Percentiles rank a stretch among this genome's conserved stretches.
Evolutionary conservation across 495 filamentous ascomycete species (phyloP).

Genomic region (Parmelia sp.): DNA sequence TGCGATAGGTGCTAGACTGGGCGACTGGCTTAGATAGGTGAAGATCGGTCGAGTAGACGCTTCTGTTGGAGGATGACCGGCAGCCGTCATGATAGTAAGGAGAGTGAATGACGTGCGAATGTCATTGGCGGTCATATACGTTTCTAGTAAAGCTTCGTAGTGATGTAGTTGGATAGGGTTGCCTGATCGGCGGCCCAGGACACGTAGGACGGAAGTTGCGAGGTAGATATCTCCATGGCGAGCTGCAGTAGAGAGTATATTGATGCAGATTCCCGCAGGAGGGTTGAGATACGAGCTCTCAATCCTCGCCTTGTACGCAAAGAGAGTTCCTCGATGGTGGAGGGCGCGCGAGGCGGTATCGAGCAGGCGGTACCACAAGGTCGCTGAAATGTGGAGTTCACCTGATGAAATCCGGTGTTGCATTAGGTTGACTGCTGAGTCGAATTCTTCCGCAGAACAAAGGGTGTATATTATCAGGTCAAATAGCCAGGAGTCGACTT

Average conservation of each 20-base stretch:
- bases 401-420: conserved; percentile 43
- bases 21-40: conserved; percentile 34
- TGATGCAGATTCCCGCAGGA: conserved; percentile 53
- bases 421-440: conserved; percentile 65
- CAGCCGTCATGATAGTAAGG: conserved; percentile 48
- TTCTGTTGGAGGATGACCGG: conserved; percentile 45
- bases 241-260: conserved; percentile 64
- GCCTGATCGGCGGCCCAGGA: conserved; percentile 44
- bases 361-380: conserved; percentile 65
- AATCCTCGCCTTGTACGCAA: conserved; percentile 58
- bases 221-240: conserved; percentile 57
- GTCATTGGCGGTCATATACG: conserved; percentile 52
- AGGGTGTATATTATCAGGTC: conserved; percentile 68
- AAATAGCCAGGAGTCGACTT: conserved; percentile 63
- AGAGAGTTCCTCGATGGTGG: conserved; percentile 51
- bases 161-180: conserved; percentile 52
- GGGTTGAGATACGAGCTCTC: conserved; percentile 57
- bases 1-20: conserved; percentile 35
- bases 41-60: conserved; percentile 55
- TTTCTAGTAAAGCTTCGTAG: conserved; percentile 68
- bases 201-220: conserved; percentile 56
- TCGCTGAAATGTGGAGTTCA: conserved; percentile 40
- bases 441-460: conserved; percentile 61
- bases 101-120: conserved; percentile 33
- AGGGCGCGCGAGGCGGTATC: conserved; percentile 51